Base-by-base conservation (phyloP, 805 yeast genomes). In the Zygosaccharomyces rouxii region DNA sequence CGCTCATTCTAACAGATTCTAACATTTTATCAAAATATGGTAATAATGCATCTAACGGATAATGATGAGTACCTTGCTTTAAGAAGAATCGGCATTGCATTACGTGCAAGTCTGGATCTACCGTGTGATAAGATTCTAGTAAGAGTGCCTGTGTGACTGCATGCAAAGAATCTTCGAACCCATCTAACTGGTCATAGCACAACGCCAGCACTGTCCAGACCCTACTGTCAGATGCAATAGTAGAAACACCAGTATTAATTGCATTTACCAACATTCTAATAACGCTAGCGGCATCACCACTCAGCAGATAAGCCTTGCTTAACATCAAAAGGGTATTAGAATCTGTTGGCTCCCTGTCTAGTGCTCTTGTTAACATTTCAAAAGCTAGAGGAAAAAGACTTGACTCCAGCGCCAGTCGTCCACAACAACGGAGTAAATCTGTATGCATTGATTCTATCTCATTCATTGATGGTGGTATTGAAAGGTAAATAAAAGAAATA, bases 171-270 rank as follows among this genome's bases (percentile, higher is more conserved):
- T 57, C 60, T 29, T 56, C 62, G 35, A 54, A 60, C 26, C 51
- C 47, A 22, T 52, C 51, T 44, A 62, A 44, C 40, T 49, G 49
- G 44, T 56, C 59, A 33, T 60, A 59, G 16, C 60, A 51, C 14
- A 55, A 22, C 7, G 66, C 58, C 16, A 62, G 48, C 29, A 54
- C 52, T 14, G 53, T 53, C 64, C 66, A 60, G 19, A 62, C 46
- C 22, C 51, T 46, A 16, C 42, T 29, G 43, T 55, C 55, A 18
- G 47, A 45, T 23, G 51, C 38, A 18, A 53, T 47, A 4, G n/a
- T 22, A 5, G 50, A 26, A 14, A 49, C 46, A 33, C 47, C 51
- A n/a, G 56, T 50, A 28, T 54, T 53, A 5, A 55, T 46, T 9
- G 59, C 55, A 21, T 52, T 51, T 5, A 51, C 48, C 38, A 59